Conservation (phyloP, 139 green algal genomes). For the Chlorella sp. region DNA sequence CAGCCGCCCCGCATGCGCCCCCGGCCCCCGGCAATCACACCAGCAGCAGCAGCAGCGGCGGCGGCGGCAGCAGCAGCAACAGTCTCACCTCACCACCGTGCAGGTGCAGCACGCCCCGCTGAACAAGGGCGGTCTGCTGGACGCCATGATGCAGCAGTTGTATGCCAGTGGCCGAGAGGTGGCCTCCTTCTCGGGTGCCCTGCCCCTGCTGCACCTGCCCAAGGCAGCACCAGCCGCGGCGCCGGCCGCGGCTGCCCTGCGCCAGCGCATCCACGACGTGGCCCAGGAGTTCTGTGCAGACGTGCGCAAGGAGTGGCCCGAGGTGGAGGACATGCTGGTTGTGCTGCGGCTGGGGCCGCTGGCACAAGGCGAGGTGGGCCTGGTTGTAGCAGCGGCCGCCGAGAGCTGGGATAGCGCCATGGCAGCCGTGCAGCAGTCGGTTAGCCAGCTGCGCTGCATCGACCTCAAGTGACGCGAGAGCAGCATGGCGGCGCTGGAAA, state of each 20-base stretch:
- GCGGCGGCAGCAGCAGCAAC: neutral
- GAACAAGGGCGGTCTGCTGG: neutral
- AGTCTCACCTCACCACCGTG: constrained; percentile 7
- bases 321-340: constrained; percentile 17
- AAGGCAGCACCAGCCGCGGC: neutral
- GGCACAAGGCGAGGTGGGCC: neutral
- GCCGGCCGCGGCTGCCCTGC: neutral
- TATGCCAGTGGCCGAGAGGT: constrained; percentile 1
- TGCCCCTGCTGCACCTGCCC: neutral
- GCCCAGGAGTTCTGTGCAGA: neutral
- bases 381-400: constrained; percentile 3
- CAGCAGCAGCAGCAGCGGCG: constrained; percentile 6
- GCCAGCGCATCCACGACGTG: neutral
- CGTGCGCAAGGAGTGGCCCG: neutral
- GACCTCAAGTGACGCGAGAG: constrained; percentile 6
- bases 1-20: too few relatives aligned
- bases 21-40: too few relatives aligned
- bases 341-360: constrained; percentile 18
- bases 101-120: neutral
- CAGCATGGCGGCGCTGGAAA: too few relatives aligned
- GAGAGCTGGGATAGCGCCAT: neutral
- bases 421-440: constrained; percentile 11
- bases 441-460: constrained; percentile 19
- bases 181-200: constrained; percentile 8
- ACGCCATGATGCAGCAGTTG: neutral